These are phyloP conservation scores for Suillus bovinus DNA, from an alignment of 768 basidiomycete genomes.

Conservation along the genomic window DNA sequence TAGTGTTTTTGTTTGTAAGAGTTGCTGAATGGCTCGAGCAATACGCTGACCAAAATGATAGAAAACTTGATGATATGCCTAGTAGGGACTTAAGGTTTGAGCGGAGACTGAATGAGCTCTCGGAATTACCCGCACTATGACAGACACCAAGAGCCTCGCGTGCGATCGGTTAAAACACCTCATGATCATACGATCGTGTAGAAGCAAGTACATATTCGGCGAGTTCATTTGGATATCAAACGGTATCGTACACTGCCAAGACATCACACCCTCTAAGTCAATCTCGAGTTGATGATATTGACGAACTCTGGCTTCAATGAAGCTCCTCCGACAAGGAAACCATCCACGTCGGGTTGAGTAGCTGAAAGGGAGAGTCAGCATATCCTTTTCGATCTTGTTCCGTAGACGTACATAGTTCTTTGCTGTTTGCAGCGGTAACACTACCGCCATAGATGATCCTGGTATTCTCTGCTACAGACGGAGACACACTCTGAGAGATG, in stretches of 20 bases:
- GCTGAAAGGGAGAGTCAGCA: constrained; percentile 42
- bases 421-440: constrained; percentile 86
- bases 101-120: not conserved
- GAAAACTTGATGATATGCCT: constrained; percentile 5
- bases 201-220: no score
- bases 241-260: no score
- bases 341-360: constrained; percentile 82
- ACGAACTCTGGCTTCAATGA: constrained; percentile 98
- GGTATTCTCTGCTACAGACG: constrained; percentile 66
- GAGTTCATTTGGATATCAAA: no score
- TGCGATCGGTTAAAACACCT: no score
- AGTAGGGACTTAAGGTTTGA: constrained; percentile 4
- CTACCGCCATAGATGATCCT: constrained; percentile 97
- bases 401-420: constrained; percentile 71
- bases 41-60: not conserved
- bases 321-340: constrained; percentile 97
- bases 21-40: not conserved
- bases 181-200: no score
- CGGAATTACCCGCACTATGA: not conserved
- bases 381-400: not conserved
- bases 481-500: constrained; percentile 63
- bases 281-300: constrained; percentile 80
- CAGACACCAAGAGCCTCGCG: no score
- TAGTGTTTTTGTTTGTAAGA: not conserved
- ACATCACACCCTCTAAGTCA: constrained; percentile 15